Evolutionary conservation across 805 yeast species (phyloP).

Genomic region (Candida nonsorbophila): DNA sequence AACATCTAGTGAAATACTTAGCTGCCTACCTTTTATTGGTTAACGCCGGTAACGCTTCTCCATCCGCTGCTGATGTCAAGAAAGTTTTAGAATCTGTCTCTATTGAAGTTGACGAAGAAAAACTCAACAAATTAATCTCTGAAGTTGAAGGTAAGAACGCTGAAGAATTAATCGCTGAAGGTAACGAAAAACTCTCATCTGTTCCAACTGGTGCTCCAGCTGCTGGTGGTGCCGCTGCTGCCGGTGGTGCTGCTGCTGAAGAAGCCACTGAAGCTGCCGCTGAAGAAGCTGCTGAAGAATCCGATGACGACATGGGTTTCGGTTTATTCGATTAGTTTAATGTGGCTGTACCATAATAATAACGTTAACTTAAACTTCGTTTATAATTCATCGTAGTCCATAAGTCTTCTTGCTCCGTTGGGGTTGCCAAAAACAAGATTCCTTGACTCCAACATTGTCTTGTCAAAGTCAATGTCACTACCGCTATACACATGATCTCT

Average conservation of each 20-base stretch:
- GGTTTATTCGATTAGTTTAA: constrained; percentile 37
- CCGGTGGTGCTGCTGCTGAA: constrained; percentile 30
- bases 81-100: constrained; percentile 49
- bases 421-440: constrained; percentile 78
- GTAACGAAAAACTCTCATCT: constrained; percentile 93
- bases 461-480: constrained; percentile 33
- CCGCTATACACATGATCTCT: constrained; percentile 25
- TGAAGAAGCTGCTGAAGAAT: constrained; percentile 32
- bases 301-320: constrained; percentile 41
- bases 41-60: constrained; percentile 42
- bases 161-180: constrained; percentile 64
- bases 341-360: not conserved
- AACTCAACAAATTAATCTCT: constrained; percentile 45
- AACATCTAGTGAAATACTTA: constrained; percentile 36
- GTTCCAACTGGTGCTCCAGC: constrained; percentile 50
- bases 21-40: constrained; percentile 45
- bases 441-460: constrained; percentile 36
- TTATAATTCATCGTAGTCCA: constrained; percentile 3
- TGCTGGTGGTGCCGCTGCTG: constrained; percentile 31
- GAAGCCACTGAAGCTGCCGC: constrained; percentile 36
- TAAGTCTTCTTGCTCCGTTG: constrained; percentile 57
- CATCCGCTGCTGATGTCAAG: constrained; percentile 38
- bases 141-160: constrained; percentile 46
- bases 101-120: constrained; percentile 57
- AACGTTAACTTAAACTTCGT: not conserved